Evolutionary conservation across 2,329 filamentous ascomycete genomes (phyloP), one percentile per base, ranked within the genome.

Genomic region (Fusarium sp.): DNA sequence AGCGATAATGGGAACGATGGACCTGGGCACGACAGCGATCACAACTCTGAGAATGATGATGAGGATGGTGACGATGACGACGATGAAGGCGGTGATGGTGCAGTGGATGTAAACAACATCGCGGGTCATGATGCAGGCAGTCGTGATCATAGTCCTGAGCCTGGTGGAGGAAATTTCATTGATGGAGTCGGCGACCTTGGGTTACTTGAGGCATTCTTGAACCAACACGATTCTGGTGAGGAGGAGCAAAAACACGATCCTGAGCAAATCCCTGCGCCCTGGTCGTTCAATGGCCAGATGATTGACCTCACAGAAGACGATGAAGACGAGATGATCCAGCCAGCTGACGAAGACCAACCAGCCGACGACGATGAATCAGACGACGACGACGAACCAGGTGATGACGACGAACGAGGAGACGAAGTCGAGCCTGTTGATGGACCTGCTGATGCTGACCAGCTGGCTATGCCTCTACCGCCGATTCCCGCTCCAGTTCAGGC

Each of bases 231-330:
- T n/a, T 25, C 3, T 8, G n/a, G n/a, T 7, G 44, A 44, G 1
- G 48, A 42, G 39, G 53, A 57, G 22, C 11, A 24, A 13, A 42
- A 28, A 7, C 12, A 22, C 15, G 46, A 58, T 26, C 55, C 53
- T 32, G 25, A 31, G 8, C 12, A 22, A 3, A 25, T 11, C 15
- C 35, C 22, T 15, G 4, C 24, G 15, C n/a, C 41, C 22, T 41
- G 46, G 29, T 3, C 52, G 15, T 2, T 38, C 5, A 35, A 51
- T 4, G 40, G 47, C 3, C 24, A 22, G 1, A 5, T 24, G 1
- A 31, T 67, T 5, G 55, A 67, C 7, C 47, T 67, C 1, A 48
- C 51, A 6, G 40, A 19, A 3, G 57, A 46, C 9, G 29, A 53
- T 34, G 29, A 31, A 2, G 6, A 12, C 6, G 32, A 28, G 3